Conservation (phyloP, 2,329 filamentous ascomycete species). For the Fusarium acutatum region DNA sequence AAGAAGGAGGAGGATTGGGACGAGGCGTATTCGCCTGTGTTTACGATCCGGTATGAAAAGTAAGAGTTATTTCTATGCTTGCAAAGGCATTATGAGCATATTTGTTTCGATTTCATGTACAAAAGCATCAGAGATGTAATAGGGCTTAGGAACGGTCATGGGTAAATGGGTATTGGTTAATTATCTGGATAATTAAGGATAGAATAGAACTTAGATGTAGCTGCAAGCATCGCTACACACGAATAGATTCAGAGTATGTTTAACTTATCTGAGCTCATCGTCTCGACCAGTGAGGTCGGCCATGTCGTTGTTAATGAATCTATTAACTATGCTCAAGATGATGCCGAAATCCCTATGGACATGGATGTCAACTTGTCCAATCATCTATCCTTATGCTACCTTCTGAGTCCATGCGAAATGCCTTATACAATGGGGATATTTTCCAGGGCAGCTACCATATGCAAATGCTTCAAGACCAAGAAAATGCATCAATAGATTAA, state of each 20-base stretch:
- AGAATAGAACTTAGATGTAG: neutral
- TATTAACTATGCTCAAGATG: neutral
- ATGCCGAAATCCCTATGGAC: neutral
- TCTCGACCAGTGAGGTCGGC: neutral
- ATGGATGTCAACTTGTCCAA: neutral
- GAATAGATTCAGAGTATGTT: neutral
- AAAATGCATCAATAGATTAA: neutral
- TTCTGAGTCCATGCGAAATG: neutral
- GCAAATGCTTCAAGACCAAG: neutral
- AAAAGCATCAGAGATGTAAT: neutral
- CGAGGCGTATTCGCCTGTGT: slow-evolving; percentile 49
- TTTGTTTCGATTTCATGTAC: slow-evolving; percentile 3
- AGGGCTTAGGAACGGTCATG: neutral
- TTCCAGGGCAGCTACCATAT: neutral
- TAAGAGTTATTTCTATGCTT: neutral
- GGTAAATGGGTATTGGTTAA: neutral
- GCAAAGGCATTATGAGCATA: neutral
- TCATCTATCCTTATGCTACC: neutral
- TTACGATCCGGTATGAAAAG: slow-evolving; percentile 55
- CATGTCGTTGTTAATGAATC: neutral
- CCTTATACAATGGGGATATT: neutral
- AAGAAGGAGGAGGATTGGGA: slow-evolving; percentile 58
- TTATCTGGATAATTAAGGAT: neutral
- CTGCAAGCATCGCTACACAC: neutral
- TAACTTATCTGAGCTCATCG: neutral